Evolutionary conservation across 1,284 basidiomycete species (phyloP).

Genomic region (Microbotryum lychnidis-dioicae): DNA sequence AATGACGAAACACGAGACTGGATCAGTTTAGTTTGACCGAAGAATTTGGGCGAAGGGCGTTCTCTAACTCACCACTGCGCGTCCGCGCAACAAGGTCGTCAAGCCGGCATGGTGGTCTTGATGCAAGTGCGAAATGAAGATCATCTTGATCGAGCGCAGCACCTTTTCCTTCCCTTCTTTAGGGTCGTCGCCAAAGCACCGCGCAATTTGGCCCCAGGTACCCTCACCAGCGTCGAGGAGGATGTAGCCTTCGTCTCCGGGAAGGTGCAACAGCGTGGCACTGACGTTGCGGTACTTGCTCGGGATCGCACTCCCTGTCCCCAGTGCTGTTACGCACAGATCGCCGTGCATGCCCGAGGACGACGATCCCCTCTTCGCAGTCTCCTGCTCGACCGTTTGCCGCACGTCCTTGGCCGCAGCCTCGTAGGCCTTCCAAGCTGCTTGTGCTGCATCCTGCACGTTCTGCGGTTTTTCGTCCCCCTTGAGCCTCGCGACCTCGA

Average conservation of each 20-base stretch:
- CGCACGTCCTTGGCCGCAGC: slow-evolving; percentile 19
- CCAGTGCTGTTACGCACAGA: slow-evolving; percentile 66
- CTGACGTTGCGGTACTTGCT: slow-evolving; percentile 80
- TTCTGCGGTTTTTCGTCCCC: slow-evolving; percentile 19
- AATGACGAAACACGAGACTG: no score
- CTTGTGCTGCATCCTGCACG: slow-evolving; percentile 1
- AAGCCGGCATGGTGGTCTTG: slow-evolving; percentile 89
- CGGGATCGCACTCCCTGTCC: slow-evolving; percentile 80
- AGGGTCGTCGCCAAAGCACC: slow-evolving; percentile 59
- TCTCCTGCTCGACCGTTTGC: not conserved
- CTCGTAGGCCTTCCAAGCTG: slow-evolving; percentile 20
- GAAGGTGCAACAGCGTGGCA: slow-evolving; percentile 62
- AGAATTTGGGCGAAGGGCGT: not conserved
- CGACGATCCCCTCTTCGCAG: not conserved
- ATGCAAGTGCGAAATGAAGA: slow-evolving; percentile 86
- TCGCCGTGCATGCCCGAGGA: slow-evolving; percentile 42
- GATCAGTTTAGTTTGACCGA: not conserved
- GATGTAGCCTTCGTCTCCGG: slow-evolving; percentile 53
- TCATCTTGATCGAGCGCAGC: slow-evolving; percentile 62
- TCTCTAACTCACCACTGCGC: slow-evolving; percentile 53
- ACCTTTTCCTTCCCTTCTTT: slow-evolving; percentile 37
- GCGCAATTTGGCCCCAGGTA: slow-evolving; percentile 76
- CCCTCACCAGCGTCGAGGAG: slow-evolving; percentile 88
- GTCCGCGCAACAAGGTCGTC: slow-evolving; percentile 61
- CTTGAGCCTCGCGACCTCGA: slow-evolving; percentile 26